These are phyloP conservation scores for Thalassiosira hispida DNA, from an alignment of 352 stramenopile genomes.

Conservation along the genomic window DNA sequence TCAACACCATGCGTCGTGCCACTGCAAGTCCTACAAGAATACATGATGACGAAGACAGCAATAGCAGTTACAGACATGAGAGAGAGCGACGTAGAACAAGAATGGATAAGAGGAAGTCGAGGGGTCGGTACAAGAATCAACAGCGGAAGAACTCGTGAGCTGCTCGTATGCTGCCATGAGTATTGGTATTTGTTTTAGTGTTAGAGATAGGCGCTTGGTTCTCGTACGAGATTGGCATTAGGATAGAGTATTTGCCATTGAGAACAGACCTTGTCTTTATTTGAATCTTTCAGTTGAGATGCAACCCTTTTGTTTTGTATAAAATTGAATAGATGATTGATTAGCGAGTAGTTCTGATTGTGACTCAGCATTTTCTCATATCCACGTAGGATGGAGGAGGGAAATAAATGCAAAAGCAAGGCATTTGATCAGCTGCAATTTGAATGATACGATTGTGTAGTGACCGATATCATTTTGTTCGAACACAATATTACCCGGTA, in stretches of 20 bases:
- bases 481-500: too few species aligned
- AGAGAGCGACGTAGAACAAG: slow-evolving; percentile 35
- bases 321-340: not conserved
- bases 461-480: too few species aligned
- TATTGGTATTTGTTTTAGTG: not conserved
- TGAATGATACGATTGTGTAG: too few species aligned
- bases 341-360: too few species aligned
- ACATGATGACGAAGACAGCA: slow-evolving; percentile 12
- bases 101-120: slow-evolving; percentile 52
- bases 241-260: not conserved
- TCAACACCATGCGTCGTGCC: slow-evolving; percentile 62
- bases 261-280: too few species aligned
- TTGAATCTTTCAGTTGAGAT: not conserved
- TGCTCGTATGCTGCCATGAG: not conserved
- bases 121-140: slow-evolving; percentile 60
- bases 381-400: too few species aligned
- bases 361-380: too few species aligned
- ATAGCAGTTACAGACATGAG: slow-evolving; percentile 26
- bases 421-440: too few species aligned
- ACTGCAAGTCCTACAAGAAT: slow-evolving; percentile 15
- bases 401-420: too few species aligned
- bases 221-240: not conserved
- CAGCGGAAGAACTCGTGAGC: slow-evolving; percentile 59
- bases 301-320: not conserved
- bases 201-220: not conserved